Evolutionary conservation across 371 early-diverging fungal species (phyloP), one percentile per base, ranked within the genome.

Genomic region (Mortierella sp.): DNA sequence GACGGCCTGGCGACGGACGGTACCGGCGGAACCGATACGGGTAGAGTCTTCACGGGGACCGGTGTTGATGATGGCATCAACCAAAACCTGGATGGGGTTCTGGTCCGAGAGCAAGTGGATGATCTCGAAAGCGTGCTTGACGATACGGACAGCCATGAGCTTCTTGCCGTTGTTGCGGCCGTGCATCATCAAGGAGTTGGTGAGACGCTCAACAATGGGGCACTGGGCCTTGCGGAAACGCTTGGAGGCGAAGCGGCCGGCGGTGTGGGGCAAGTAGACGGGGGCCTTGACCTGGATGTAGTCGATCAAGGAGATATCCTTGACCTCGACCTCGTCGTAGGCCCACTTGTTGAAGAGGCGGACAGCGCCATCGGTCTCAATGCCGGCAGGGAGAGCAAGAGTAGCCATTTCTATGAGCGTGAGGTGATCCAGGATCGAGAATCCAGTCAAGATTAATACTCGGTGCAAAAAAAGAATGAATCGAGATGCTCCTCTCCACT

Each of bases 151-250:
- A 82, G 99, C 98, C 95, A 99, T 94, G 75, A 97, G 89, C 92
- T 99, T 99, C 95, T 99, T 99, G 81, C 99, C 99, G 93, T 97
- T 99, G 96, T 99, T 99, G 86, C 99, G 98, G 80, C 99, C 99
- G 92, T 98, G 96, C 97, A 99, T 99, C 99, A 99, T 99, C 74
- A 99, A 90, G 70, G 98, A 96, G 94, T 98, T 98, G 89, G 97
- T 96, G 81, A 99, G 92, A 88, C 99, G 96, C 92, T 99, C 99
- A 70, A 98, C 97, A 73, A 99, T 94, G 72, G 99, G 99, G 91
- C 99, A 99, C 94, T 95, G 97, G 74, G 97, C 97, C 94, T 99
- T 99, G 84, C 98, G 92, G 94, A 99, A 99, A 83, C 96, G 89
- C 92, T 97, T 97, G 85, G 92, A 86, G 84, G 97, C 97, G 89